Base-by-base conservation (phyloP, 257 asterid species). In the Nyctanthes arbortristis region DNA sequence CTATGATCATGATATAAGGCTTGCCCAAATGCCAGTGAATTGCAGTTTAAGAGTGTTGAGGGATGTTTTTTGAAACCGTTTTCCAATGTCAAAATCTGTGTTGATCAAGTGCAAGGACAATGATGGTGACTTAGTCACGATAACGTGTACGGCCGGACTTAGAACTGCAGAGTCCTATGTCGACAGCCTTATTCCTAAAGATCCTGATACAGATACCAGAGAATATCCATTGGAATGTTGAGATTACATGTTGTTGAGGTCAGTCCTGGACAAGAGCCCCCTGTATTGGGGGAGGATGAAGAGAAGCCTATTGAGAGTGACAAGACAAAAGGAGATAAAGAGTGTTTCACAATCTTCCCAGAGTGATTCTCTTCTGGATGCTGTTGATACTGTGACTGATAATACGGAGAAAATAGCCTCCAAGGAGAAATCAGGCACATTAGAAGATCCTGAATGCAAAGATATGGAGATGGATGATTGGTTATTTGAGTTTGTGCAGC, bases 391-490 rank as follows among this genome's bases (percentile, higher is more conserved):
- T 69, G 89, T 78, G 85, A 77, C 62, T 52, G 81, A 79, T 35
- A 84, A 70, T 69, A 32, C 59, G 49, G 90, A 84, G 65, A 86
- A 83, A 75, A 65, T 11, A 45, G 60, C 63, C 33, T 55, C 65
- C 59, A 83, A 87, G 67, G 93, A 71, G 66, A 87, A 82, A 83
- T 62, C 32, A 0, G 90, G 75, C 66, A 71, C 74, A 20, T 8
- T 82, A 4, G 97, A 82, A 49, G 91, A 87, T 43, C 83, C 81
- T 0, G 98, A 93, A 73, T 78, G 78, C 63, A 93, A 93, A 83
- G 98, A 93, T 72, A 92, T 93, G 64, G 96, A 93, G 82, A 90
- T 90, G 89, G 98, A 93, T 70, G 98, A 90, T 74, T 93, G 99
- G 97, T 75, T 93, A 14, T 91, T 89, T 67, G 99, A 91, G 78